Percentiles rank a stretch among this genome's conserved stretches.
These are phyloP conservation scores for Aquilaria yunnanensis DNA, from an alignment of 345 rosid species.

Conservation along the genomic window DNA sequence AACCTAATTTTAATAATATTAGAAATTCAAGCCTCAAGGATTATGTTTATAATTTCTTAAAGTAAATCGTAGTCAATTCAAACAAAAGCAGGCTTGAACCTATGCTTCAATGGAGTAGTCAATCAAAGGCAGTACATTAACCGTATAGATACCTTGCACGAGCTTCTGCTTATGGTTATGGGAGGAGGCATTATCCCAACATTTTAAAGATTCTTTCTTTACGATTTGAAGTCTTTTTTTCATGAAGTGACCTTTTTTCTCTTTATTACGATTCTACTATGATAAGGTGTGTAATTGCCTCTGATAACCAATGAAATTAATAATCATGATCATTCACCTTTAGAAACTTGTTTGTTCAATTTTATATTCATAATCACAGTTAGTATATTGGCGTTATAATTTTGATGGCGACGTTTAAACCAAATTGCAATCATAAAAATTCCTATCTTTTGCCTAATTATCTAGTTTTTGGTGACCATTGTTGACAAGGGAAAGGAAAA, in stretches of 20 bases:
- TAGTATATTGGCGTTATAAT: conserved; percentile 28
- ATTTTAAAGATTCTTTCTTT: too few species aligned
- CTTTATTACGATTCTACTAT: neutral
- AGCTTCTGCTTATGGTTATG: too few species aligned
- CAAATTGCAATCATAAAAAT: conserved; percentile 30
- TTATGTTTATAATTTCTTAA: too few species aligned
- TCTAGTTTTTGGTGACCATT: neutral
- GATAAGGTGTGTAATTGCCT: neutral
- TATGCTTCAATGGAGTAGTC: too few species aligned
- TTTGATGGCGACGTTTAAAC: conserved; percentile 33
- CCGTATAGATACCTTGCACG: too few species aligned
- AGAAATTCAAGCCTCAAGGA: too few species aligned
- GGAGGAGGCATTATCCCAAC: too few species aligned
- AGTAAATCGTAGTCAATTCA: too few species aligned
- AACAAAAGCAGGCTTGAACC: too few species aligned
- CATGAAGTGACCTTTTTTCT: neutral
- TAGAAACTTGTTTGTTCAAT: conserved; percentile 18
- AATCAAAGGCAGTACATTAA: too few species aligned
- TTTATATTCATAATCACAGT: conserved; percentile 22
- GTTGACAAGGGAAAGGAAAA: neutral
- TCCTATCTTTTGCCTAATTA: neutral
- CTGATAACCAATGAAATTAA: neutral
- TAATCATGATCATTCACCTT: conserved; percentile 13
- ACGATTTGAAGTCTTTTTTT: too few species aligned
- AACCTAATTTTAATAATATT: too few species aligned